Evolutionary conservation across 768 basidiomycete species (phyloP), one percentile per base, ranked within the genome.

Genomic region (Naematelia aurantialba): DNA sequence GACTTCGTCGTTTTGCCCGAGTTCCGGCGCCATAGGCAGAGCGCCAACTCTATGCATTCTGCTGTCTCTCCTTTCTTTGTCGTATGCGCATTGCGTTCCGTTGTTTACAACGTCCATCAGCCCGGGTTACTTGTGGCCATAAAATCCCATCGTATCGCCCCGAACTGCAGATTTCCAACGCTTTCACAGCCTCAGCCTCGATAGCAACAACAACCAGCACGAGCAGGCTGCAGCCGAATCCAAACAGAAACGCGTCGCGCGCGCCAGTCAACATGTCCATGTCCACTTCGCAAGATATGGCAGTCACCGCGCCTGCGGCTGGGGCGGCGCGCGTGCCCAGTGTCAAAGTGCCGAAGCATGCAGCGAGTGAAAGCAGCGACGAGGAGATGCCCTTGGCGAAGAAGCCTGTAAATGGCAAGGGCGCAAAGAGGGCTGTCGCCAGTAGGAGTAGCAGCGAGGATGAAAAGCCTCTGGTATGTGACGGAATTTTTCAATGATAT

Each of bases 401-500:
- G 29, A 59, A 61, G 27, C 19, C 34, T 12, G 52, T 52, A 8
- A 52, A 52, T 52, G 52, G 34, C 17, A 55, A 51, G 21, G 25
- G n/a, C 11, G 58, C 48, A 13, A 60, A 56, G 44, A 34, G 54
- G 39, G 48, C 39, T 10, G 52, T 45, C 10, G 59, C 50, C 51
- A 34, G 30, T 39, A 60, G 55, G 50, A 55, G 31, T 51, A 60
- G 58, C 29, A 66, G 65, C 56, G 70, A 67, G 30, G 71, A 73
- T 53, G 71, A 73, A 14, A 68, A 65, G 56, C 71, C 71, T 22
- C 45, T 73, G 55, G 68, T 69, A 47, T 52, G 67, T 59, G 34
- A 39, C 34, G 17, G 8, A 10, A 39, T 17, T 19, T 11, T 19
- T 47, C 46, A 5, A n/a, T 27, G 19, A 52, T 34, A 21, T n/a